These are phyloP conservation scores for Funneliformis geosporum DNA, from an alignment of 192 early-diverging fungal species.

Conservation along the genomic window DNA sequence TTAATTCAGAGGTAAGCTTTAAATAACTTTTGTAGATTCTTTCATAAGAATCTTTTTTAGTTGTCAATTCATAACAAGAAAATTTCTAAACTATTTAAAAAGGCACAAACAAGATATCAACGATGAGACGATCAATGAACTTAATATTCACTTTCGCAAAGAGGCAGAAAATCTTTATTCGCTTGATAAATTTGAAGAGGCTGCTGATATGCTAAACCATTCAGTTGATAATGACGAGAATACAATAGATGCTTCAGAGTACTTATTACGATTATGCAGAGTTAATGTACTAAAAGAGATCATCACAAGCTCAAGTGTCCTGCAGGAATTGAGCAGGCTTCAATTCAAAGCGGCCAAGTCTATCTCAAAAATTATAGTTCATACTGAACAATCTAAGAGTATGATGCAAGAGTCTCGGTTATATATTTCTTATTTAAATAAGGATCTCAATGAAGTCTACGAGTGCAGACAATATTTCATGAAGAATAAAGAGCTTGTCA, in stretches of 20 bases:
- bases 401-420: not conserved
- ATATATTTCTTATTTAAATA: not conserved
- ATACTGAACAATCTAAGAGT: not conserved
- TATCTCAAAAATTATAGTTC: not conserved
- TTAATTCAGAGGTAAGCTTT: constrained; percentile 20
- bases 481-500: not conserved
- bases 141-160: not conserved
- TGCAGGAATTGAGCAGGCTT: not conserved
- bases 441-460: not conserved
- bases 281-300: not conserved
- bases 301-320: not conserved
- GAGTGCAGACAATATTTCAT: constrained; percentile 12
- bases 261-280: not conserved
- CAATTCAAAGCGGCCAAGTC: not conserved
- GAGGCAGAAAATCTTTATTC: not conserved
- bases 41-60: no score
- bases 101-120: constrained; percentile 22
- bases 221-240: not conserved
- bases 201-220: not conserved
- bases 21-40: not conserved
- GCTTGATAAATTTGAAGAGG: constrained; percentile 7
- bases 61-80: not conserved
- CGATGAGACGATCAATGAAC: not conserved
- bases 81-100: not conserved
- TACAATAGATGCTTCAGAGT: not conserved